Base-by-base conservation (phyloP, 495 filamentous ascomycete genomes). In the Endocarpon pusillum region DNA sequence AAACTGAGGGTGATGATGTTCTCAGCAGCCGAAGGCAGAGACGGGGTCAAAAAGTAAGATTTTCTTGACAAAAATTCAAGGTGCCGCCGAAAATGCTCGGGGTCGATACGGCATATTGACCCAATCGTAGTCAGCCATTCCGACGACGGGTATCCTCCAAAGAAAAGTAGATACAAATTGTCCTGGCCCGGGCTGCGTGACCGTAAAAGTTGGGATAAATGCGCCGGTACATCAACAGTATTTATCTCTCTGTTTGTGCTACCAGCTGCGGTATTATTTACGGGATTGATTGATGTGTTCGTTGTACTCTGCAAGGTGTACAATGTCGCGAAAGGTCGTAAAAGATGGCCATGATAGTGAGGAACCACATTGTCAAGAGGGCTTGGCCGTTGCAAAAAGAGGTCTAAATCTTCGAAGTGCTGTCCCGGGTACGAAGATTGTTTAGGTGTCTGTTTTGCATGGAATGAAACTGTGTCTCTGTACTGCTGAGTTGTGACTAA, bases 111-210 rank as follows among this genome's bases (percentile, higher is more conserved):
- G 23, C 26, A 51, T 20, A 14, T 29, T 9, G 38, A 23, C n/a
- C 52, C 52, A 32, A 53, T 32, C 3, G 20, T 21, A 21, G 11
- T 38, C 8, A 55, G 22, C 42, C 47, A 55, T 35, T 42, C 36
- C 10, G 52, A 28, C 2, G 50, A 34, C n/a, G 37, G 44, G 29
- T 42, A 39, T 7, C 51, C 52, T 15, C 33, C 19, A 8, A 46
- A 11, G 28, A 46, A 43, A 10, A 46, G 40, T 7, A 46, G 12
- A 20, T 34, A 27, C 3, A n/a, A n/a, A 26, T 28, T 28, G 16
- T 10, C 19, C 5, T n/a, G n/a, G n/a, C n/a, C n/a, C n/a, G n/a
- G n/a, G n/a, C n/a, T n/a, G n/a, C n/a, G n/a, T n/a, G n/a, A n/a
- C n/a, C n/a, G n/a, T n/a, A n/a, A n/a, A n/a, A n/a, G n/a, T n/a